These are phyloP conservation scores for Eucalyptus cloeziana DNA, from an alignment of 345 rosid species.

Conservation along the genomic window DNA sequence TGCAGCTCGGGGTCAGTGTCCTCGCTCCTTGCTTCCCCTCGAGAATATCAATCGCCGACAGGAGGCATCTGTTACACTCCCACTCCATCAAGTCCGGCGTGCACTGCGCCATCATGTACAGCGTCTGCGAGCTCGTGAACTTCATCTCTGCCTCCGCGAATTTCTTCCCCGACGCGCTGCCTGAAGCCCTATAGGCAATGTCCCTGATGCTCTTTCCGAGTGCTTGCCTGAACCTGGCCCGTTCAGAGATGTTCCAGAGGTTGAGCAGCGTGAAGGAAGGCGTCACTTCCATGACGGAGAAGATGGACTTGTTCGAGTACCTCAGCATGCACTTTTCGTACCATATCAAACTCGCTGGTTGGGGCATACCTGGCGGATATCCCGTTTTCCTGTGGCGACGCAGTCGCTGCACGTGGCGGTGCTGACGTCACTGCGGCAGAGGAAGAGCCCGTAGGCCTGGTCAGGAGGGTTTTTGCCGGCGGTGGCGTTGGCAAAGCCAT, in stretches of 20 bases:
- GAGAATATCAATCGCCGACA: background rate
- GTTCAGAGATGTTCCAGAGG: background rate
- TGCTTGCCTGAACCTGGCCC: background rate
- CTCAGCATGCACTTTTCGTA: too few species aligned
- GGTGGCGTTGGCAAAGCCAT: too few species aligned
- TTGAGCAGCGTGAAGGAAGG: fast-evolving
- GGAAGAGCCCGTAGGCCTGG: too few species aligned
- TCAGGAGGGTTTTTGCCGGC: too few species aligned
- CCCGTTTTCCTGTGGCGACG: background rate
- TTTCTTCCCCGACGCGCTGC: background rate
- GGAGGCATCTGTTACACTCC: conserved; percentile 31
- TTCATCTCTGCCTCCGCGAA: background rate
- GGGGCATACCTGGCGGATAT: too few species aligned
- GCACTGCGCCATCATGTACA: conserved; percentile 42
- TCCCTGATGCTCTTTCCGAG: background rate
- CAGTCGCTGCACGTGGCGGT: too few species aligned
- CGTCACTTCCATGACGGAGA: background rate
- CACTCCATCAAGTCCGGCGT: conserved; percentile 26
- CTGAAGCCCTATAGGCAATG: background rate
- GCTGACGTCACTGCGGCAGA: too few species aligned
- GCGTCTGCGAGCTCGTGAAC: background rate
- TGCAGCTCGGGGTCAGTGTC: conserved; percentile 1
- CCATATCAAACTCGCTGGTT: too few species aligned
- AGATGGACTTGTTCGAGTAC: background rate
- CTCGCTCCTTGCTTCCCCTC: background rate